Base-by-base conservation (phyloP, 257 asterid genomes). In the Ajuga chamaepitys region DNA sequence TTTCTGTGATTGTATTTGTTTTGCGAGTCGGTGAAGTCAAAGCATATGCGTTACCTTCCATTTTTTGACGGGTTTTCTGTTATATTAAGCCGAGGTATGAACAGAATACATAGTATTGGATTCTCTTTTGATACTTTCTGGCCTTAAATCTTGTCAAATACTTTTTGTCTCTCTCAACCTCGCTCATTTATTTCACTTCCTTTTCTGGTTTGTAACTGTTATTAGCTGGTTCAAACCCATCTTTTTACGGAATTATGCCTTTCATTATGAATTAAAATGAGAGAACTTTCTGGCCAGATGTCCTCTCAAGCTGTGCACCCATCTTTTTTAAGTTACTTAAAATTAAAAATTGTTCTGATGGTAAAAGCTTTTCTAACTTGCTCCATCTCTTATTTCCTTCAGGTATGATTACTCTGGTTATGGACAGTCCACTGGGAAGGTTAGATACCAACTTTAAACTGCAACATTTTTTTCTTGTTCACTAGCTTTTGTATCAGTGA, bases 321-420 rank as follows among this genome's bases (percentile, higher is more conserved):
- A 53, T 72, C 55, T 13, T 46, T 47, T 51, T 34, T 70, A 9
- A 12, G 46, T 44, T 37, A 41, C n/a, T 32, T n/a, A 32, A 60
- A 44, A 25, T 56, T 18, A 24, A 61, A 22, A 8, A 48, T 18
- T 66, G 70, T 66, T 64, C 12, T 47, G 63, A 51, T 62, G 24
- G 26, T 50, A 16, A 24, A 41, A 68, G 21, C 30, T 44, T 50
- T 46, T 64, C 78, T 64, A 47, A 73, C 72, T 13, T 63, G 71
- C 48, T 67, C 45, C 16, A 62, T 42, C 22, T 8, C 68, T 64
- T 62, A 58, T 66, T 10, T 5, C 68, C 38, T 75, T 55, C 84
- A 94, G 99, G 86, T 94, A 90, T 73, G 99, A 94, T 72, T 94
- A 94, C 82, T 94, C 99, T 2, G 99, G 99, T 60, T 94, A 90